Percentiles rank a stretch among this genome's conserved stretches.
Conservation (phyloP, 768 basidiomycete species). For the Trametes cubensis region DNA sequence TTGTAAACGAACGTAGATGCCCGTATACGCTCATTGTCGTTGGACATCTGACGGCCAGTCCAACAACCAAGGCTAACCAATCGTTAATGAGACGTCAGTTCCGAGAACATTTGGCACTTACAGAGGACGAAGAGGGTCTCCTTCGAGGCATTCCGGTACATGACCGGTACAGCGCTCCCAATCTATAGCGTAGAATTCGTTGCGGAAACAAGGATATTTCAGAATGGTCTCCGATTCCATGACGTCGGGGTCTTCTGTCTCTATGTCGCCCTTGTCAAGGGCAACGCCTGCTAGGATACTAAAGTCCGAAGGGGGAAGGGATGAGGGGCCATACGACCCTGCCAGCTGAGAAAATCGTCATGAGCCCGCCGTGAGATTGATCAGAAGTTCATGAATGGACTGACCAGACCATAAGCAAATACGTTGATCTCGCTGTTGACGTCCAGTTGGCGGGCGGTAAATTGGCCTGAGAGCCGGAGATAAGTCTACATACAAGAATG, state of each 20-base stretch:
- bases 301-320: too few relatives aligned
- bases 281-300: too few relatives aligned
- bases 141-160: not conserved
- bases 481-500: not conserved
- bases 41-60: too few relatives aligned
- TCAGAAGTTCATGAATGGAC: not conserved
- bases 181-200: not conserved
- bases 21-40: too few relatives aligned
- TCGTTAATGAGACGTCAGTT: too few relatives aligned
- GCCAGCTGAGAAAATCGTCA: too few relatives aligned
- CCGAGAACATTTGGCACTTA: not conserved
- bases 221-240: not conserved
- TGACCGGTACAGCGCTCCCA: not conserved
- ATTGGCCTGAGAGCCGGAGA: not conserved
- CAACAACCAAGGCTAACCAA: too few relatives aligned
- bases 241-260: not conserved
- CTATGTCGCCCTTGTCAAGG: not conserved
- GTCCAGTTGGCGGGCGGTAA: not conserved
- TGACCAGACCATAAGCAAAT: conserved; percentile 7
- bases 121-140: not conserved
- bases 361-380: too few relatives aligned
- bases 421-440: not conserved
- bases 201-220: not conserved
- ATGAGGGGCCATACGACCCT: too few relatives aligned
- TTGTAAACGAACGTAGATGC: not conserved